Percentiles rank a stretch among this genome's conserved stretches.
Evolutionary conservation across 257 asterid species (phyloP).

Genomic region (Mitragyna speciosa): DNA sequence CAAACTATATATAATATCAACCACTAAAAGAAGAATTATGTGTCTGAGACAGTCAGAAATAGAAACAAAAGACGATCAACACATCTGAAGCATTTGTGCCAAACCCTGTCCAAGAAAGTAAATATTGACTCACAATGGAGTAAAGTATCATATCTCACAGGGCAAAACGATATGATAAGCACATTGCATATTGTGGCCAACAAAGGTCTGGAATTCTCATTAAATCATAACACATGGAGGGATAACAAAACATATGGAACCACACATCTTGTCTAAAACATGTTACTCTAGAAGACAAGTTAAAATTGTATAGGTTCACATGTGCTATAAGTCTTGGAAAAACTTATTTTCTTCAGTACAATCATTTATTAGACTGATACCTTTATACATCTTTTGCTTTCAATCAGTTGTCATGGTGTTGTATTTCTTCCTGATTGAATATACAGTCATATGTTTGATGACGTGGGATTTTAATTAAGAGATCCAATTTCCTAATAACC

Average conservation of each 20-base stretch:
- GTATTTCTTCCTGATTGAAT: background rate
- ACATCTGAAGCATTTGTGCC: too few relatives aligned
- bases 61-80: background rate
- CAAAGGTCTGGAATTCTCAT: background rate
- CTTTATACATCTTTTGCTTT: background rate
- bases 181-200: background rate
- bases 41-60: background rate
- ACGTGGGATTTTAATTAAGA: background rate
- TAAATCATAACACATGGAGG: background rate
- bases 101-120: background rate
- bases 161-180: background rate
- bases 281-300: background rate
- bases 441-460: background rate
- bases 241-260: background rate
- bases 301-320: too few relatives aligned
- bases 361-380: too few relatives aligned
- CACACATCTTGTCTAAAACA: background rate
- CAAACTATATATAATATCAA: background rate
- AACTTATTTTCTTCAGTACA: background rate
- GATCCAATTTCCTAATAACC: background rate
- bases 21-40: background rate
- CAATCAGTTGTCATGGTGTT: background rate
- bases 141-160: background rate
- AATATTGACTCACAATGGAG: background rate
- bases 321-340: too few relatives aligned